Conservation (phyloP, 2,329 filamentous ascomycete species). For the Albophoma yamanashiensis region DNA sequence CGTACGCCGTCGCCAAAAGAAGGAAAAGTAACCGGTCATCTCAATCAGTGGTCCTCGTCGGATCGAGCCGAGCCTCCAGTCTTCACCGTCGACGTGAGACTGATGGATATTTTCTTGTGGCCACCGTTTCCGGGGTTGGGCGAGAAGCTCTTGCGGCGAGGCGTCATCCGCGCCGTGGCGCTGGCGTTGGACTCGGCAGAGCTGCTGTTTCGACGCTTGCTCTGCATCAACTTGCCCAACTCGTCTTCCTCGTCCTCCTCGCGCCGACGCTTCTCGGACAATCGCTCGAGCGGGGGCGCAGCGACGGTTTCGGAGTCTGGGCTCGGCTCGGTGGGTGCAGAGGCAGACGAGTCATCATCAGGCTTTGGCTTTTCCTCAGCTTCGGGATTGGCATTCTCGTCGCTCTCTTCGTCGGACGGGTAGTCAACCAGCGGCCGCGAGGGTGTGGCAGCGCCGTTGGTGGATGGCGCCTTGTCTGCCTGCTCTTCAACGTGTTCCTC, state of each 20-base stretch:
- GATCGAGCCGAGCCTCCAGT: slow-evolving; percentile 25
- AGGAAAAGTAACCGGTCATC: background rate
- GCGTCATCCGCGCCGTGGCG: slow-evolving; percentile 18
- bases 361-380: slow-evolving; percentile 17
- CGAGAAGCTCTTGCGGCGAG: slow-evolving; percentile 30
- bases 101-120: slow-evolving; percentile 48
- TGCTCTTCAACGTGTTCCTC: slow-evolving; percentile 20
- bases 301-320: slow-evolving; percentile 3
- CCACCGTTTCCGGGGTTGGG: slow-evolving; percentile 27
- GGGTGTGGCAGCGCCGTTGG: slow-evolving; percentile 53
- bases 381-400: slow-evolving; percentile 46
- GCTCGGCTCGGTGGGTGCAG: slow-evolving; percentile 15
- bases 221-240: slow-evolving; percentile 66
- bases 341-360: slow-evolving; percentile 16
- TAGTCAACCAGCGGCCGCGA: slow-evolving; percentile 81
- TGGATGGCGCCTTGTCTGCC: slow-evolving; percentile 22
- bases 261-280: slow-evolving; percentile 81
- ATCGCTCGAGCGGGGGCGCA: slow-evolving; percentile 58
- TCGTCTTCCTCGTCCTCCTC: slow-evolving; percentile 89
- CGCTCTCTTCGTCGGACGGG: slow-evolving; percentile 75
- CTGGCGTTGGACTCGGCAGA: slow-evolving; percentile 33
- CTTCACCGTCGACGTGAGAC: slow-evolving; percentile 36
- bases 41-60: slow-evolving; percentile 28
- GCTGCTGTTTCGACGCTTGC: slow-evolving; percentile 50
- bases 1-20: slow-evolving; percentile 9